Evolutionary conservation across 768 basidiomycete species (phyloP).

Genomic region (Mycena polygramma): DNA sequence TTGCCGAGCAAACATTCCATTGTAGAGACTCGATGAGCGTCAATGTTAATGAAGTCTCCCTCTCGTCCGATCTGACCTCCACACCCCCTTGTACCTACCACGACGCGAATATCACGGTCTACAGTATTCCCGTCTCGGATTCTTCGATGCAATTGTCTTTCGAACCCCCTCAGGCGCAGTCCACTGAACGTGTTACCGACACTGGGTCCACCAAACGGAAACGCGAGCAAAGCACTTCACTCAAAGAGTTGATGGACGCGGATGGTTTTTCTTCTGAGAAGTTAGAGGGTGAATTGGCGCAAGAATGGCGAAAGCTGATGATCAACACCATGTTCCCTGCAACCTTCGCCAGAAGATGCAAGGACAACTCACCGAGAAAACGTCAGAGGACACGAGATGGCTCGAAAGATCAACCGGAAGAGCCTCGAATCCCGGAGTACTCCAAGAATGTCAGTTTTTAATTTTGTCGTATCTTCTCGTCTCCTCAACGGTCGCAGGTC

Average conservation of each 20-base stretch:
- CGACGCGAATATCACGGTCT: conserved; percentile 66
- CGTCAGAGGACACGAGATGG: conserved; percentile 24
- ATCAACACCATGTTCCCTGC: conserved; percentile 75
- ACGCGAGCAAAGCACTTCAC: conserved; percentile 29
- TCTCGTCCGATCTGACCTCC: conserved; percentile 27
- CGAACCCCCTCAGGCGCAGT: conserved; percentile 12
- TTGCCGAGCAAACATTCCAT: neutral
- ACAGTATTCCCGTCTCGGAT: conserved; percentile 56
- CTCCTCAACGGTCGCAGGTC: conserved; percentile 4
- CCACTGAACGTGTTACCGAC: conserved; percentile 1
- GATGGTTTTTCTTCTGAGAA: conserved; percentile 47
- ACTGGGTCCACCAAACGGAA: conserved; percentile 34
- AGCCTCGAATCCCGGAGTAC: conserved; percentile 23
- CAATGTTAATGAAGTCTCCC: conserved; percentile 51
- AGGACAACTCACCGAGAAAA: conserved; percentile 22
- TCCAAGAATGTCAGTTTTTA: conserved; percentile 14
- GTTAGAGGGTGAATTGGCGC: conserved; percentile 60
- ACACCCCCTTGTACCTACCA: conserved; percentile 52
- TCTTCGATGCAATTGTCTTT: conserved; percentile 7
- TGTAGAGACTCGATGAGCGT: conserved; percentile 58
- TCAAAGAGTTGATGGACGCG: conserved; percentile 39
- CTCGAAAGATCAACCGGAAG: conserved; percentile 11
- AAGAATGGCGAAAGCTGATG: conserved; percentile 68
- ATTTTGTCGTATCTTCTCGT: too few species aligned
- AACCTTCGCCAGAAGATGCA: conserved; percentile 40